phyloP scores from a whole-genome alignment of 441 rosid genomes.

The Euphorbia corollata region DNA sequence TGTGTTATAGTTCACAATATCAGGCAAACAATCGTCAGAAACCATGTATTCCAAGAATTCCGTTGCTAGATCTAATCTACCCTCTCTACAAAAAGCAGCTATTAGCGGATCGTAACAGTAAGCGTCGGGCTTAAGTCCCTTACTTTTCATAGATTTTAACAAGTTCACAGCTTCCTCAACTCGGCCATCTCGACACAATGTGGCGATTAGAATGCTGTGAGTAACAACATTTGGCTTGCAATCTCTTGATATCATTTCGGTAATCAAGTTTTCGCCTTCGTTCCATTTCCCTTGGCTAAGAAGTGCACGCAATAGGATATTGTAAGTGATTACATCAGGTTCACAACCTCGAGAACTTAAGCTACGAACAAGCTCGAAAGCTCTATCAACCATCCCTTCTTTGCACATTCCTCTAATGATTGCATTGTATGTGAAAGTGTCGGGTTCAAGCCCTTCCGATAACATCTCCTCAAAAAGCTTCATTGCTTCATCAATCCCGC shows the following conservation, averaged over 20 bases:
- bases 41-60: constrained; percentile 63
- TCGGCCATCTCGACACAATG: constrained; percentile 57
- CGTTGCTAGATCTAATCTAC: constrained; percentile 63
- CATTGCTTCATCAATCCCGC: constrained; percentile 50
- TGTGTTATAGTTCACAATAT: constrained; percentile 66
- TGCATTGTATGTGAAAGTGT: constrained; percentile 58
- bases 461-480: constrained; percentile 76
- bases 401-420: constrained; percentile 70
- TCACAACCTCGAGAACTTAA: constrained; percentile 45
- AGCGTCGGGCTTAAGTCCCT: constrained; percentile 59
- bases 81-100: constrained; percentile 62
- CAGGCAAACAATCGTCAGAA: constrained; percentile 70
- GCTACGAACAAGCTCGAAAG: constrained; percentile 44
- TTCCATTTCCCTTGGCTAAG: constrained; percentile 60
- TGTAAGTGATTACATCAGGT: constrained; percentile 61
- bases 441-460: constrained; percentile 51
- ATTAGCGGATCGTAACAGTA: constrained; percentile 76
- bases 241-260: constrained; percentile 51
- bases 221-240: constrained; percentile 60
- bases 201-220: constrained; percentile 63
- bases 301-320: constrained; percentile 48
- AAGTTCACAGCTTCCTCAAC: constrained; percentile 52
- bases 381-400: constrained; percentile 46
- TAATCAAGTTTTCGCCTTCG: constrained; percentile 54
- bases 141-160: constrained; percentile 46